These are phyloP conservation scores for Malus hybrid DNA, from an alignment of 331 rosid species.

Conservation along the genomic window DNA sequence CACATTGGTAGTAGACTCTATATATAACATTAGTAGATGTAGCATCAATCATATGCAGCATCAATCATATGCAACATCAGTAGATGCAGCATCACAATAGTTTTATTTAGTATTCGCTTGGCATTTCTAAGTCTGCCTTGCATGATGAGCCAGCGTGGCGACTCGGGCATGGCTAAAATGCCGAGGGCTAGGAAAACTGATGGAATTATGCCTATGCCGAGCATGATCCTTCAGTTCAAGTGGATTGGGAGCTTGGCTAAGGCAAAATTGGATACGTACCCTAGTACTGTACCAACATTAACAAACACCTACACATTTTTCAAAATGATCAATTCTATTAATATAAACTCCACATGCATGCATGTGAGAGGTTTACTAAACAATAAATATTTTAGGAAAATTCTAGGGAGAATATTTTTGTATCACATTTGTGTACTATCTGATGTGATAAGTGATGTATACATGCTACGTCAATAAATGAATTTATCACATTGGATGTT, in stretches of 20 bases:
- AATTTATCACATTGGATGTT: too few relatives aligned
- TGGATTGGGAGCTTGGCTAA: constrained; percentile 35
- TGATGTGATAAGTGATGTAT: too few relatives aligned
- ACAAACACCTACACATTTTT: constrained; percentile 34
- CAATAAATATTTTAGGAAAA: too few relatives aligned
- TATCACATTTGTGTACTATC: too few relatives aligned
- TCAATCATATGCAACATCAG: too few relatives aligned
- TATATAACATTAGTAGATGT: too few relatives aligned
- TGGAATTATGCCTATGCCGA: constrained; percentile 45
- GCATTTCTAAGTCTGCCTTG: constrained; percentile 24
- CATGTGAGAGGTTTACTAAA: too few relatives aligned
- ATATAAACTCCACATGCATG: not conserved
- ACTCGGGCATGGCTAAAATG: constrained; percentile 56
- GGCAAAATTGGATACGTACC: constrained; percentile 45
- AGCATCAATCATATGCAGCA: too few relatives aligned
- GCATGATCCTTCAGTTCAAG: constrained; percentile 51
- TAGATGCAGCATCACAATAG: too few relatives aligned
- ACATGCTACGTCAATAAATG: too few relatives aligned
- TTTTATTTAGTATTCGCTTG: constrained; percentile 12
- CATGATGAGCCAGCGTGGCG: constrained; percentile 43
- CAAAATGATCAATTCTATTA: not conserved
- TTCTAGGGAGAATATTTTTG: too few relatives aligned
- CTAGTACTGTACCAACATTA: constrained; percentile 41
- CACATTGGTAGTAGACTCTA: too few relatives aligned
- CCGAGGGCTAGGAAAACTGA: constrained; percentile 29